Evolutionary conservation across 345 rosid species (phyloP), one percentile per base, ranked within the genome.

Genomic region (Abelmoschus esculentus): DNA sequence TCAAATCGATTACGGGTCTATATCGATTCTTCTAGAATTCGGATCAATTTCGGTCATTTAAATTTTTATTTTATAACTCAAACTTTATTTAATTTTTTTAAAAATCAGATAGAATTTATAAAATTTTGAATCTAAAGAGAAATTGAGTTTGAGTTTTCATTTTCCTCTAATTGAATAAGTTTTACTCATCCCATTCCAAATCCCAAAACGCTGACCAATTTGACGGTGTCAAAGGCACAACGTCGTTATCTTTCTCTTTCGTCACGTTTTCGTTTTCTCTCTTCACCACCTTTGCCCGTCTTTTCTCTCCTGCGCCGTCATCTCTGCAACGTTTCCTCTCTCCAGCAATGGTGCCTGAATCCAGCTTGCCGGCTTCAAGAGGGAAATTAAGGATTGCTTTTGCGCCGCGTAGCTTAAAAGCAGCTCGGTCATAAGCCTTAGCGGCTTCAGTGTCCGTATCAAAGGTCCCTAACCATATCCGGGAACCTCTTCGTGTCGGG

Each of bases 381-480:
- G 98, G 98, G 76, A 93, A 93, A 76, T 93, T 93, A 40, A 93
- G 74, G 22, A 93, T 85, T 4, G 98, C 97, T 72, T 87, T 93
- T 1, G 96, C 81, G 3, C 93, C 92, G 1, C 96, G 86, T 55
- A 93, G 86, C 74, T 72, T 73, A 84, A 90, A 93, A 50, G 96
- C 93, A 0, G 96, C 93, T 69, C 78, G 64, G 74, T 93, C 97
- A 75, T 93, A 93, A 58, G 98, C 97, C 73, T 77, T 84, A 6
- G 96, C 98, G 15, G 98, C 97, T 75, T 87, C 87, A 11, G 86
- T 72, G 14, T 86, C 87, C 1, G 89, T 83, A 14, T 89, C 84
- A 58, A 82, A 93, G 17, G 98, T 93, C 73, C 98, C 98, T 0
- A 93, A 89, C 98, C 98, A 93, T 42, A 89, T 70, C 0, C 98